phyloP scores from a whole-genome alignment of 2,329 filamentous ascomycete genomes.

The Colletotrichum tanaceti region DNA sequence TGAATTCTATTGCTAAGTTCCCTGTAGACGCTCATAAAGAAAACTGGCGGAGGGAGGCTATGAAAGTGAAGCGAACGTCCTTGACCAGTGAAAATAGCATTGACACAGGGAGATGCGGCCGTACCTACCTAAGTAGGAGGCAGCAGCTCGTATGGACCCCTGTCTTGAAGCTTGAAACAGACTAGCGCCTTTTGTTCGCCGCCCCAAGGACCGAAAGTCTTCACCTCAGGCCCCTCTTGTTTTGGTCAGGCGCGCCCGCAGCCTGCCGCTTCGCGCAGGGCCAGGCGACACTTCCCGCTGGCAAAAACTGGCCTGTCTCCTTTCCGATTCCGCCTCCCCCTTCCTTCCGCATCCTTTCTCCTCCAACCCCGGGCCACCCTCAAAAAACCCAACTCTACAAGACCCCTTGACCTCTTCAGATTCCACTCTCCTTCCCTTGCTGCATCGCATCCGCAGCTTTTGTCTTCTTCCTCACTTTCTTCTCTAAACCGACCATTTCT shows the following conservation, averaged over 20 bases:
- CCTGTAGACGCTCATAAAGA: not conserved
- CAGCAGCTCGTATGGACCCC: slow-evolving; percentile 28
- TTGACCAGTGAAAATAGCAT: slow-evolving; percentile 7
- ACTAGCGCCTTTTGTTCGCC: slow-evolving; percentile 15
- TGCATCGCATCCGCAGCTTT: slow-evolving; percentile 26
- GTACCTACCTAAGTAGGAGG: slow-evolving; percentile 5
- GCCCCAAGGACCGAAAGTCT: slow-evolving; percentile 1
- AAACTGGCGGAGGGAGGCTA: not conserved
- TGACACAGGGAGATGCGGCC: slow-evolving; percentile 17
- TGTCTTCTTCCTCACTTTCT: slow-evolving; percentile 19
- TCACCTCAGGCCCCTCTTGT: slow-evolving; percentile 29
- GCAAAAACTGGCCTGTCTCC: slow-evolving; percentile 33
- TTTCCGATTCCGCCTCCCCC: slow-evolving; percentile 37
- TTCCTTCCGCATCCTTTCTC: slow-evolving; percentile 26
- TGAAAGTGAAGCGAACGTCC: slow-evolving; percentile 16
- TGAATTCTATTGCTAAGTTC: too few species aligned
- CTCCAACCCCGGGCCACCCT: slow-evolving; percentile 27
- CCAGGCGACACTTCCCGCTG: slow-evolving; percentile 10
- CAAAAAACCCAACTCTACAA: slow-evolving; percentile 14
- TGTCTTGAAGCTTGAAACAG: not conserved
- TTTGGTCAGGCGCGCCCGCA: slow-evolving; percentile 39
- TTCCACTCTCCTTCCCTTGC: slow-evolving; percentile 13
- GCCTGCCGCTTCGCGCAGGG: slow-evolving; percentile 15
- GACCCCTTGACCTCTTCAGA: slow-evolving; percentile 6
- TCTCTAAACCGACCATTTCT: slow-evolving; percentile 18